These are phyloP conservation scores for Lachnum nothofagi DNA, from an alignment of 2,329 filamentous ascomycete genomes.

Conservation along the genomic window DNA sequence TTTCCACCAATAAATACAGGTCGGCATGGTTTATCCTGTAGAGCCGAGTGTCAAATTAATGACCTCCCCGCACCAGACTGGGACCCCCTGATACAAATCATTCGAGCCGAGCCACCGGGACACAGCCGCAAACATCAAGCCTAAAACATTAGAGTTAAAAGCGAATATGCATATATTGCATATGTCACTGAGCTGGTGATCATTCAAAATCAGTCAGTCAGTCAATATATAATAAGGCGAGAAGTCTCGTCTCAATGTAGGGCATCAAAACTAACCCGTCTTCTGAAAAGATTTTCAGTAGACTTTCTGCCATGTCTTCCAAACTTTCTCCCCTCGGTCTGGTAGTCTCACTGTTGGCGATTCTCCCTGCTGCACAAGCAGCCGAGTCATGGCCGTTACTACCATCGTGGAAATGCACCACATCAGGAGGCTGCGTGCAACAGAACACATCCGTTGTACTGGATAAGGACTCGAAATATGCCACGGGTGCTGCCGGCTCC, in stretches of 20 bases:
- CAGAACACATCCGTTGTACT: constrained; percentile 46
- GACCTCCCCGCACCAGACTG: too few relatives aligned
- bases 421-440: constrained; percentile 42
- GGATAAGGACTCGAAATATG: constrained; percentile 37
- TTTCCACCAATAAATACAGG: too few relatives aligned
- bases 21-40: too few relatives aligned
- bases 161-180: constrained; percentile 5
- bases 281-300: not conserved
- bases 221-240: constrained; percentile 3
- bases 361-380: not conserved
- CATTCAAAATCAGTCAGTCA: not conserved
- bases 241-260: not conserved
- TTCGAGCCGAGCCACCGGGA: too few relatives aligned
- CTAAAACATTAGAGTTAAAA: constrained; percentile 11
- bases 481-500: constrained; percentile 26
- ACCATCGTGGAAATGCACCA: constrained; percentile 49
- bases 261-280: not conserved
- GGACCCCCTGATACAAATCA: too few relatives aligned
- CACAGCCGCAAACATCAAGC: constrained; percentile 6
- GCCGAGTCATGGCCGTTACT: constrained; percentile 46
- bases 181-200: constrained; percentile 4
- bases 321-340: constrained; percentile 8
- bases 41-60: too few relatives aligned
- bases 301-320: constrained; percentile 6
- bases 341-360: constrained; percentile 5